Evolutionary conservation across 2,329 filamentous ascomycete species (phyloP).

Genomic region (Aspergillus sclerotialis): DNA sequence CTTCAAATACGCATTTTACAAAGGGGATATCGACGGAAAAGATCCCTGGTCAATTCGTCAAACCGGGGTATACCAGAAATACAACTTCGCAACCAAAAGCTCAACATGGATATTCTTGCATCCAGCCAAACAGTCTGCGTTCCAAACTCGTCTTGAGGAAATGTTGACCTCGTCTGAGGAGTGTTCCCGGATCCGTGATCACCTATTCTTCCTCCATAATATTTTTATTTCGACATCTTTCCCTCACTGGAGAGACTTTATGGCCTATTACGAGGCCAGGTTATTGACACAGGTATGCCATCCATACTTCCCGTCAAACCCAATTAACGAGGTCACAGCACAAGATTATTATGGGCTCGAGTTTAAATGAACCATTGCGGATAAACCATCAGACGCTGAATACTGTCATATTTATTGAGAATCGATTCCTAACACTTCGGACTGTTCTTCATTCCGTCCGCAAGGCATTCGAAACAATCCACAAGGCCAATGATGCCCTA

Average conservation of each 20-base stretch:
- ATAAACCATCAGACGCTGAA: slow-evolving; percentile 14
- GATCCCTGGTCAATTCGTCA: slow-evolving; percentile 24
- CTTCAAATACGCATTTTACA: slow-evolving; percentile 22
- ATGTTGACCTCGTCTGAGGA: slow-evolving; percentile 5
- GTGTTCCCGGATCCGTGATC: slow-evolving; percentile 3
- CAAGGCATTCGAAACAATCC: slow-evolving; percentile 7
- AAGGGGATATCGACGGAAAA: slow-evolving; percentile 9
- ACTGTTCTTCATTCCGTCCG: slow-evolving; percentile 12
- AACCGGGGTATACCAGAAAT: slow-evolving; percentile 25
- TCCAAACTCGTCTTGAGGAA: slow-evolving; percentile 11
- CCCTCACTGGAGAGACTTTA: slow-evolving; percentile 22
- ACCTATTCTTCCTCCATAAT: slow-evolving; percentile 20
- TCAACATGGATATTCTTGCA: slow-evolving; percentile 21
- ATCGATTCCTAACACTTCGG: slow-evolving; percentile 12
- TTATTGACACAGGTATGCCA: slow-evolving; percentile 15
- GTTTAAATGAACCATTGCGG: slow-evolving; percentile 7
- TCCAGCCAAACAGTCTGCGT: slow-evolving; percentile 9
- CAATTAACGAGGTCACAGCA: no score
- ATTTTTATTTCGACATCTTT: slow-evolving; percentile 22
- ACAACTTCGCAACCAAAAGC: slow-evolving; percentile 12
- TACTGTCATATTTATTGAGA: slow-evolving; percentile 12
- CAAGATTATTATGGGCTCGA: no score
- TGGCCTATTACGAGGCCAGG: slow-evolving; percentile 16
- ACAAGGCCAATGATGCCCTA: slow-evolving; percentile 6
- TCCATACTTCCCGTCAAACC: no score